phyloP scores from a whole-genome alignment of 2,329 filamentous ascomycete species.

The Pseudocercospora musae region DNA sequence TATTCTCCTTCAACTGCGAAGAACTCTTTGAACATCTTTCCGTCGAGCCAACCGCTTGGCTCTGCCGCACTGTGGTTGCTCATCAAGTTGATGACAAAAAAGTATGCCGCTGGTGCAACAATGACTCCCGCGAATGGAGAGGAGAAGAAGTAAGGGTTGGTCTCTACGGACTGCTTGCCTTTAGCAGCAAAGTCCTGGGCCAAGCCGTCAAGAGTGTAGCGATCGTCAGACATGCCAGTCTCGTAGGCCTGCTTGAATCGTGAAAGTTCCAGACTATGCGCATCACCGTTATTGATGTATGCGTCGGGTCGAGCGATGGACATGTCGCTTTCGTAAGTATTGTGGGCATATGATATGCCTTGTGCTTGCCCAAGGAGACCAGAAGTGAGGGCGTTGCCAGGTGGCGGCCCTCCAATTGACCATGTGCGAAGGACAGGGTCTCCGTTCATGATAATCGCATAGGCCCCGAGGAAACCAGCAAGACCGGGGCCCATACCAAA shows the following conservation, averaged over 20 bases:
- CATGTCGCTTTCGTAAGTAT: slow-evolving; percentile 35
- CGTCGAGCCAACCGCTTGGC: slow-evolving; percentile 25
- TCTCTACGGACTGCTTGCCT: slow-evolving; percentile 26
- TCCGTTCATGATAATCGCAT: slow-evolving; percentile 28
- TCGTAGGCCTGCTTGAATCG: slow-evolving; percentile 23
- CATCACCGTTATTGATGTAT: slow-evolving; percentile 27
- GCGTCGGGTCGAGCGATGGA: slow-evolving; percentile 26
- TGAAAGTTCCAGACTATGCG: slow-evolving; percentile 22
- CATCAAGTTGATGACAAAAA: slow-evolving; percentile 31
- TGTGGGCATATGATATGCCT: slow-evolving; percentile 33
- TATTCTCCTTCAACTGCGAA: slow-evolving; percentile 26
- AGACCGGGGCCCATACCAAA: slow-evolving; percentile 15
- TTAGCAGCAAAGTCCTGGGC: slow-evolving; percentile 15
- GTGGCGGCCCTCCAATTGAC: slow-evolving; percentile 31
- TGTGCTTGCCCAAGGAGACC: slow-evolving; percentile 23
- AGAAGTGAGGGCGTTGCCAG: slow-evolving; percentile 9
- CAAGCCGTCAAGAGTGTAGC: slow-evolving; percentile 24
- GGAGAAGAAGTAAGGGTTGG: slow-evolving; percentile 36
- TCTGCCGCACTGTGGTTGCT: slow-evolving; percentile 25
- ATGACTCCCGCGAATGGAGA: slow-evolving; percentile 28
- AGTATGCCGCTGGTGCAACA: slow-evolving; percentile 29
- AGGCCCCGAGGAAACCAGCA: slow-evolving; percentile 30
- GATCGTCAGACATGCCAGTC: slow-evolving; percentile 14
- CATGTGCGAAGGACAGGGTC: slow-evolving; percentile 18
- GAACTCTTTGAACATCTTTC: slow-evolving; percentile 26